Base-by-base conservation (phyloP, 2,329 filamentous ascomycete genomes). In the Atkinsonella hypoxylon region DNA sequence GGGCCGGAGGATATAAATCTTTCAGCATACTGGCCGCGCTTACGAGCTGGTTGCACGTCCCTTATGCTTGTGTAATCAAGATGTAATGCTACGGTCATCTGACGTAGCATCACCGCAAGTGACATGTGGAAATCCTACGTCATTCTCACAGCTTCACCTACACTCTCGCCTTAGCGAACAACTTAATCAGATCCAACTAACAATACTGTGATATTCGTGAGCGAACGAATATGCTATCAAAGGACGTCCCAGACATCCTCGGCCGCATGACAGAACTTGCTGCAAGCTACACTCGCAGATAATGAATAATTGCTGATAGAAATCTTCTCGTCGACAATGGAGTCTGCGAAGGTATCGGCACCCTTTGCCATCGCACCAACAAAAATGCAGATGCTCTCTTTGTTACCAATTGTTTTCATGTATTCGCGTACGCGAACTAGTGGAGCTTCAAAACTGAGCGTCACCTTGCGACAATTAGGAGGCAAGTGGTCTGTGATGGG, bases 361-460 rank as follows among this genome's bases (percentile, higher is more conserved):
- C 93, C 93, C 74, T 97, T 97, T 53, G 93, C 93, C 91, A 98
- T 98, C 60, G 93, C 93, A 59, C 93, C 93, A 41, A 97, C 89
- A 62, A 97, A 97, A 55, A 98, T 91, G 63, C 91, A 96, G 51
- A 97, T 88, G 72, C 91, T 97, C 72, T 97, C 89, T 61, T 90
- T 85, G 46, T 84, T 74, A 12, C 78, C 81, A 10, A 97, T 74
- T 4, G 79, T 81, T 58, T 88, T 81, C 54, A 98, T 82, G 68
- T 95, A 98, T 66, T 96, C 89, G 60, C 87, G 79, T 34, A 93
- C 87, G 45, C 87, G 86, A 45, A 95, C 87, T 32, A 97, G 81
- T 17, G 86, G 83, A 2, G 89, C 85, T 60, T 98, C 91, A 67
- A 94, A 97, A 68, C 89, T 95, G 56, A 98, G 78, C 0, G 93